These are phyloP conservation scores for Diutina ranongensis DNA, from an alignment of 1,139 yeast species.

Conservation along the genomic window DNA sequence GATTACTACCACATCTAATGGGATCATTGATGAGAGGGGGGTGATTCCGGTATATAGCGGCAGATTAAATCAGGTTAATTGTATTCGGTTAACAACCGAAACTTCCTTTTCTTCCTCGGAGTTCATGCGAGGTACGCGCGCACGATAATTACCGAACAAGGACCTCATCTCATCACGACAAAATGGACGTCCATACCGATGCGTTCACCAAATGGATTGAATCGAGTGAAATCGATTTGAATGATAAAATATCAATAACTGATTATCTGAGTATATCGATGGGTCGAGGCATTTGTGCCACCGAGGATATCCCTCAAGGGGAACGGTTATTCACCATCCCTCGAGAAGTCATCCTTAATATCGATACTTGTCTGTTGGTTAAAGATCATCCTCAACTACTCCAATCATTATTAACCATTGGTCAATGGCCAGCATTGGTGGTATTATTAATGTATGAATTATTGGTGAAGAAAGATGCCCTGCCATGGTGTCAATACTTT, in stretches of 20 bases:
- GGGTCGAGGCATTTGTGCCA: constrained; percentile 74
- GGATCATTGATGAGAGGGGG: no score
- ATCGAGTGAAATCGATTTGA: constrained; percentile 31
- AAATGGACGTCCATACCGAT: not conserved
- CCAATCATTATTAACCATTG: constrained; percentile 29
- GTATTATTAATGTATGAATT: constrained; percentile 52
- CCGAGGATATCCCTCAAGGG: constrained; percentile 41
- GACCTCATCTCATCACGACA: not conserved
- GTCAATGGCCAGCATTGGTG: constrained; percentile 73
- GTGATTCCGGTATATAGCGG: no score
- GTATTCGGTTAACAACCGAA: not conserved
- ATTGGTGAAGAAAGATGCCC: constrained; percentile 24
- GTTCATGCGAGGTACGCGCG: not conserved
- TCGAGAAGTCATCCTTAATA: constrained; percentile 41
- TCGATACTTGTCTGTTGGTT: constrained; percentile 41
- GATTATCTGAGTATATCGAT: constrained; percentile 50
- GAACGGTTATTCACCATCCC: constrained; percentile 67
- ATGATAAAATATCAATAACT: constrained; percentile 43
- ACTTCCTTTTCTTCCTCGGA: constrained; percentile 15
- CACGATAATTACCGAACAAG: no score
- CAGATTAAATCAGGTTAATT: no score
- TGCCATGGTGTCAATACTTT: constrained; percentile 64
- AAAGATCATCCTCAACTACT: constrained; percentile 22
- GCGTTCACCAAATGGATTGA: constrained; percentile 45
- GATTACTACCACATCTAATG: no score